Percentiles rank a stretch among this genome's conserved stretches.
Conservation (phyloP, 768 basidiomycete genomes). For the Hemileccinum rubropunctum region DNA sequence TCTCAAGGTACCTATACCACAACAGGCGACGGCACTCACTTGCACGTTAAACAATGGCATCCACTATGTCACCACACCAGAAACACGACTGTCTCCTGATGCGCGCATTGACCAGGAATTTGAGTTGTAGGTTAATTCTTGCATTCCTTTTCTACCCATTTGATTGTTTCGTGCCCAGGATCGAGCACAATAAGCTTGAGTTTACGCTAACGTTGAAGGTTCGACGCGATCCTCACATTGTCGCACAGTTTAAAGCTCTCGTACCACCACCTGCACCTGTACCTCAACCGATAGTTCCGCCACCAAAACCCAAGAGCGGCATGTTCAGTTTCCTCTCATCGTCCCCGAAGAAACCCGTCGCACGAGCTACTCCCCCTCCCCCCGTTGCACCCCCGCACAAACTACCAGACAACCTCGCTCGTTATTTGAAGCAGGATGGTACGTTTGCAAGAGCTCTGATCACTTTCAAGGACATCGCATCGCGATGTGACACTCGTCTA, state of each 20-base stretch:
- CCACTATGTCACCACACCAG: slow-evolving; percentile 90
- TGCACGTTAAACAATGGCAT: slow-evolving; percentile 96
- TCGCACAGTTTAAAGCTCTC: slow-evolving; percentile 70
- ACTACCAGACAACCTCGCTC: slow-evolving; percentile 72
- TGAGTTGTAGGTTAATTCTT: slow-evolving; percentile 62
- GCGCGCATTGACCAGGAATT: slow-evolving; percentile 84
- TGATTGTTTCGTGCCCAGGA: slow-evolving; percentile 41
- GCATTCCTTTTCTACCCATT: not conserved
- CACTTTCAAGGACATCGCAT: slow-evolving; percentile 82
- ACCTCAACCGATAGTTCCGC: slow-evolving; percentile 42
- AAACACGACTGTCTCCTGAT: slow-evolving; percentile 56
- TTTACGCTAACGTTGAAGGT: slow-evolving; percentile 90
- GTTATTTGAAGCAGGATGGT: slow-evolving; percentile 82
- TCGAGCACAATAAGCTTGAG: slow-evolving; percentile 92
- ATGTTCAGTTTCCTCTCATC: slow-evolving; percentile 76
- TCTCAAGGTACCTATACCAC: slow-evolving; percentile 75
- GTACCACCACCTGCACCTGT: slow-evolving; percentile 46
- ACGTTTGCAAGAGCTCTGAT: slow-evolving; percentile 86
- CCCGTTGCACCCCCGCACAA: slow-evolving; percentile 38
- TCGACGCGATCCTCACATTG: slow-evolving; percentile 81
- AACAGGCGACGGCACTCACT: slow-evolving; percentile 68
- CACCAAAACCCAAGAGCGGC: slow-evolving; percentile 56
- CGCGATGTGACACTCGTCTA: slow-evolving; percentile 78
- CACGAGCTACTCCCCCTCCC: slow-evolving; percentile 37
- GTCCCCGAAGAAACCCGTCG: slow-evolving; percentile 66